Base-by-base conservation (phyloP, 352 stramenopile genomes). In the Poterioochromonas sp. region DNA sequence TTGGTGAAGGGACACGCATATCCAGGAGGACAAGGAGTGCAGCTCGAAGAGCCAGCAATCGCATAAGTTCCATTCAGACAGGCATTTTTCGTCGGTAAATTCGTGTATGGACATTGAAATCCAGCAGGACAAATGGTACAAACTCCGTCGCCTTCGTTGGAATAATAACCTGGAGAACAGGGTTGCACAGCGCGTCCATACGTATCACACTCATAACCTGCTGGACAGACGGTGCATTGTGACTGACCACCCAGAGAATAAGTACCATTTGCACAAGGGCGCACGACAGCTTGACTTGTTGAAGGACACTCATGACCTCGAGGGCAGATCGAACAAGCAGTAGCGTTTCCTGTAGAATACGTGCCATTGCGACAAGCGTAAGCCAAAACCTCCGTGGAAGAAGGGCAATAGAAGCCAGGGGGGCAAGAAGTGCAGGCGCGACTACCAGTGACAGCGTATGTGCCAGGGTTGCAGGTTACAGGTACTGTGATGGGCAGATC, bases 141-240 rank as follows among this genome's bases (percentile, higher is more conserved):
- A 39, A 53, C 70, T 65, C 76, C 68, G 0, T 69, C 77, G 18
- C 82, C 82, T 12, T 65, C 62, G 51, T 29, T 39, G 26, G 70
- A 79, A 54, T 80, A 85, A 32, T 76, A 71, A 63, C 83, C 80
- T 3, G 62, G 58, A 1, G 26, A n/a, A 68, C 78, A 82, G 8
- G 11, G 2, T n/a, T 2, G 11, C 20, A 39, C 2, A 47, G 39
- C n/a, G 2, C 5, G 8, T 32, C 3, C 3, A 32, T 22, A 5
- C 0, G 79, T 65, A 0, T 86, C 78, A 79, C 91, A 96, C 68
- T 85, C 92, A 79, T 86, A 92, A 0, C 91, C 91, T 0, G 86
- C 86, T 0, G 90, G 90, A 76, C 91, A 97, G 2, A 82, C 83
- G 37, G 87, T 83, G 76, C 92, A 97, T 41, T 80, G 73, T 0